Percentiles rank a stretch among this genome's conserved stretches.
Evolutionary conservation across 352 stramenopile species (phyloP).

Genomic region (Pythium rhizo-oryzae): DNA sequence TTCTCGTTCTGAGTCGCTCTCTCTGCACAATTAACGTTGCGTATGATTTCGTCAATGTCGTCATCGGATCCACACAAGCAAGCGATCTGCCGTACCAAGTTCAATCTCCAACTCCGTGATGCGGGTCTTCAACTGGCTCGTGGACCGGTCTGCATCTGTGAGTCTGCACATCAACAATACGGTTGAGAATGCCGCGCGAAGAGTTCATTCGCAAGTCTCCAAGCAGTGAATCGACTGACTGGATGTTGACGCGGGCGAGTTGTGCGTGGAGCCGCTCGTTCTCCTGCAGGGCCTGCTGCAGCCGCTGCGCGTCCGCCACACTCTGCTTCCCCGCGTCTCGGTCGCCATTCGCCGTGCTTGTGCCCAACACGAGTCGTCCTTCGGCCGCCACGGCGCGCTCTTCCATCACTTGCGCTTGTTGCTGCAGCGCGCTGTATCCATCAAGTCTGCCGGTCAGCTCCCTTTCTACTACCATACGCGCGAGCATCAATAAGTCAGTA

Average conservation of each 20-base stretch:
- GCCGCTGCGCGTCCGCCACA: background rate
- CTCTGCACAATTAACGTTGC: background rate
- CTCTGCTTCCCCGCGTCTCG: background rate
- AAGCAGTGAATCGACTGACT: constrained; percentile 21
- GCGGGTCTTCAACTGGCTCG: constrained; percentile 8
- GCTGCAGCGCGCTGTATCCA: constrained; percentile 22
- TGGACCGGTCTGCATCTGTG: constrained; percentile 1
- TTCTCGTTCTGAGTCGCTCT: background rate
- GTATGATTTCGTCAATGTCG: too few relatives aligned
- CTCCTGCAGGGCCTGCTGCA: constrained; percentile 28
- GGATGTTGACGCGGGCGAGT: constrained; percentile 13
- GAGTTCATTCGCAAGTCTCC: too few relatives aligned
- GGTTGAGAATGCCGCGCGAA: background rate
- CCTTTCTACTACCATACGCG: too few relatives aligned
- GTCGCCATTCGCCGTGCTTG: background rate
- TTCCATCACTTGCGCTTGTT: constrained; percentile 22
- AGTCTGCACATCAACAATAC: constrained; percentile 12
- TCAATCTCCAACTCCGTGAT: constrained; percentile 25
- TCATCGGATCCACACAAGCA: too few relatives aligned
- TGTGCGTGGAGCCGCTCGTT: constrained; percentile 36
- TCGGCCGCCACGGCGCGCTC: background rate
- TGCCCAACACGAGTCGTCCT: constrained; percentile 11
- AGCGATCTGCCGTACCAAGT: constrained; percentile 16
- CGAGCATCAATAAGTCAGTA: background rate
- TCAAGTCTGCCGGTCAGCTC: background rate